Evolutionary conservation across 176 grass and related monocot species (phyloP).

Genomic region (Bolboschoenus planiculmis): DNA sequence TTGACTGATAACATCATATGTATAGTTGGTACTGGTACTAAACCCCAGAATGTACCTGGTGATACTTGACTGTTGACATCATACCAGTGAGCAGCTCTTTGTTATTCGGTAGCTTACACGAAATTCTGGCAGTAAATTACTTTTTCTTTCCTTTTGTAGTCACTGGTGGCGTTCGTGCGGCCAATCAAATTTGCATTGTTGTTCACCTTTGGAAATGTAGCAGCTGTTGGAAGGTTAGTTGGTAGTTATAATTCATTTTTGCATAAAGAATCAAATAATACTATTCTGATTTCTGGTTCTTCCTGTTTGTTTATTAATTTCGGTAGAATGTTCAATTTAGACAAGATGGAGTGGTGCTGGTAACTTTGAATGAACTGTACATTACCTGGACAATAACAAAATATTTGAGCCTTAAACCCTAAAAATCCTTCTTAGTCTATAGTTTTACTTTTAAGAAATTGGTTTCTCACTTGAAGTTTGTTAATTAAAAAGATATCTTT

Average conservation of each 20-base stretch:
- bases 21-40: too few relatives aligned
- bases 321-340: neutral
- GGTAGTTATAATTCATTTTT: conserved; percentile 5
- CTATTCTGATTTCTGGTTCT: neutral
- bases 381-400: neutral
- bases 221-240: conserved; percentile 80
- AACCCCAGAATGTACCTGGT: neutral
- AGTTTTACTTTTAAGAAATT: neutral
- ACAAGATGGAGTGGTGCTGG: neutral
- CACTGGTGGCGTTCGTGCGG: conserved; percentile 54
- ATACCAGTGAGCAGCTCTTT: neutral
- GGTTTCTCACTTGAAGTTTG: neutral
- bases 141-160: conserved; percentile 37
- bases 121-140: conserved; percentile 11
- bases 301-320: neutral
- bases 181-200: conserved; percentile 84
- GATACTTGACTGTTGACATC: neutral
- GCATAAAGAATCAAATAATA: neutral
- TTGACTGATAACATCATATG: neutral
- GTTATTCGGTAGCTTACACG: neutral
- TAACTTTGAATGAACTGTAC: neutral
- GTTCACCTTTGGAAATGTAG: conserved; percentile 86
- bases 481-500: conserved; percentile 22
- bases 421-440: neutral
- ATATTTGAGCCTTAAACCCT: neutral